Percentiles rank a stretch among this genome's conserved stretches.
These are phyloP conservation scores for Haplosporangium gracile DNA, from an alignment of 192 early-diverging fungal species.

Conservation along the genomic window DNA sequence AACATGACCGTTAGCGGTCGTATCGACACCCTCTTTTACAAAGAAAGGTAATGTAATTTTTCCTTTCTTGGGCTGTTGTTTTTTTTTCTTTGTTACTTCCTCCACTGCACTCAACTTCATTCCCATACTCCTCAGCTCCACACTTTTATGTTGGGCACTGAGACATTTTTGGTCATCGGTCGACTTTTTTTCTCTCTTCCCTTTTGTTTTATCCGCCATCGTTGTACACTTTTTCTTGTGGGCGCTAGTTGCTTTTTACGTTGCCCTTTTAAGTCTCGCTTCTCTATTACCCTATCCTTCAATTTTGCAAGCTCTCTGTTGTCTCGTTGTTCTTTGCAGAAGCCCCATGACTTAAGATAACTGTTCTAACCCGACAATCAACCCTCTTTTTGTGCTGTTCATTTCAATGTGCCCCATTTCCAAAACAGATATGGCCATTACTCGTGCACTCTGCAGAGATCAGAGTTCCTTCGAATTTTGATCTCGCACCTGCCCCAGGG, in stretches of 20 bases:
- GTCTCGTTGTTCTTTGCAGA: neutral
- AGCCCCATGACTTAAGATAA: neutral
- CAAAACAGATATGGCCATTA: slow-evolving; percentile 38
- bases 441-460: slow-evolving; percentile 8
- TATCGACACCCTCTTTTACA: slow-evolving; percentile 25
- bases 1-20: slow-evolving; percentile 35
- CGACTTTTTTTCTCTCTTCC: neutral
- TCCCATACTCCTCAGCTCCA: neutral
- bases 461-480: slow-evolving; percentile 29
- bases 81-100: neutral
- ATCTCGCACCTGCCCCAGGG: slow-evolving; percentile 24
- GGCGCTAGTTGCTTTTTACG: neutral
- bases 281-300: neutral
- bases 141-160: neutral
- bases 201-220: neutral
- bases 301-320: neutral
- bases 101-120: neutral
- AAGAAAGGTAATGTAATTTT: slow-evolving; percentile 25
- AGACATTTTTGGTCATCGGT: neutral
- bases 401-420: neutral
- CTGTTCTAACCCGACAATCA: neutral
- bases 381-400: neutral
- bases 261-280: neutral
- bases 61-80: neutral
- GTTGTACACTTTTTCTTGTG: neutral